Evolutionary conservation across 202 grass and related monocot genomes (phyloP).

Genomic region (Musa balbisiana): DNA sequence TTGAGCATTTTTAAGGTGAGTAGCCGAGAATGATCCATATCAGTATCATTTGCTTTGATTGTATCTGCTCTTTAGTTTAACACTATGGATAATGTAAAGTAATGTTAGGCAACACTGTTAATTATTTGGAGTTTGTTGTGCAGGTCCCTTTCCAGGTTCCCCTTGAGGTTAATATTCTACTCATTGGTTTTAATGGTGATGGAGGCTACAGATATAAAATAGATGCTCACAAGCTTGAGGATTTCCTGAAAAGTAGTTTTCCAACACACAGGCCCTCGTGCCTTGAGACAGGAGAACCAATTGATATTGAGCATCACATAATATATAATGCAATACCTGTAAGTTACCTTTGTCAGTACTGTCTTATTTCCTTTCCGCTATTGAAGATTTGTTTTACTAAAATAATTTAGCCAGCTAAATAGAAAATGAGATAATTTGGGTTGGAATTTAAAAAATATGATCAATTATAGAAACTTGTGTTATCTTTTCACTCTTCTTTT

Average conservation of each 20-base stretch:
- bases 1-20: background rate
- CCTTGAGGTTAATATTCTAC: constrained; percentile 93
- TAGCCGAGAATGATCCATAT: background rate
- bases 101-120: constrained; percentile 4
- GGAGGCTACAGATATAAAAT: constrained; percentile 83
- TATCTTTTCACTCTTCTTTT: no score
- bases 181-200: constrained; percentile 89
- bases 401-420: no score
- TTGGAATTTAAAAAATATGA: no score
- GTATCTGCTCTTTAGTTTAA: background rate
- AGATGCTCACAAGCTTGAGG: constrained; percentile 71
- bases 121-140: constrained; percentile 27
- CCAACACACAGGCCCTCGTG: constrained; percentile 86
- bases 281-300: constrained; percentile 79
- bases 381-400: no score
- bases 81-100: constrained; percentile 5
- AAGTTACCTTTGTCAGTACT: constrained; percentile 30
- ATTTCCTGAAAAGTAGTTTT: constrained; percentile 86
- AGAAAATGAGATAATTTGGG: no score
- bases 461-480: no score
- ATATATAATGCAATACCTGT: constrained; percentile 88
- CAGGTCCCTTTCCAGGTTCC: constrained; percentile 99
- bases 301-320: constrained; percentile 99
- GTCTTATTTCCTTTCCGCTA: background rate
- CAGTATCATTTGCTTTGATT: background rate